Percentiles rank a stretch among this genome's conserved stretches.
These are phyloP conservation scores for Firmiana major DNA, from an alignment of 345 rosid species.

Conservation along the genomic window DNA sequence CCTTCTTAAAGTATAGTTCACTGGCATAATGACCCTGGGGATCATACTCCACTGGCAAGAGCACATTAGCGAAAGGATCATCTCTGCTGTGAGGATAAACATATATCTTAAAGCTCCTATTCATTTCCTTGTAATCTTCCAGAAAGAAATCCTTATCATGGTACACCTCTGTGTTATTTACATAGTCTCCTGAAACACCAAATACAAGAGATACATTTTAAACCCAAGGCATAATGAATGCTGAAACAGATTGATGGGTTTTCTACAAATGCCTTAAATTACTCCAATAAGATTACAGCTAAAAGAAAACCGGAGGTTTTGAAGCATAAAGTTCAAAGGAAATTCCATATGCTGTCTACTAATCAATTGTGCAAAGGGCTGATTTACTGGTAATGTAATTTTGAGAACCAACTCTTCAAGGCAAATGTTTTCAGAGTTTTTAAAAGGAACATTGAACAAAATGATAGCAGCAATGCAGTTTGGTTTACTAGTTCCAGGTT, in stretches of 20 bases:
- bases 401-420: too few relatives aligned
- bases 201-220: not conserved
- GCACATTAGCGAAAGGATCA: conserved; percentile 40
- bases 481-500: too few relatives aligned
- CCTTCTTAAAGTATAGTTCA: conserved; percentile 50
- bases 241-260: not conserved
- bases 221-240: not conserved
- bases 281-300: not conserved
- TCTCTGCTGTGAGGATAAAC: conserved; percentile 45
- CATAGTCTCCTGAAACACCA: conserved; percentile 8
- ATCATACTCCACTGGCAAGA: conserved; percentile 31
- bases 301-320: not conserved
- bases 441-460: too few relatives aligned
- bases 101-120: conserved; percentile 47
- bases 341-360: too few relatives aligned
- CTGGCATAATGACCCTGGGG: conserved; percentile 31
- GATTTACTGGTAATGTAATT: too few relatives aligned
- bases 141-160: conserved; percentile 37
- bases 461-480: too few relatives aligned
- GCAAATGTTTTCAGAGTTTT: too few relatives aligned
- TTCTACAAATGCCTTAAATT: not conserved
- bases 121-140: conserved; percentile 48
- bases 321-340: not conserved
- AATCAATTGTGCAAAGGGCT: too few relatives aligned
- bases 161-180: conserved; percentile 30